Percentiles rank a stretch among this genome's conserved stretches.
Evolutionary conservation across 140 eudicot species (phyloP).

Genomic region (Ambrosia hybrid): DNA sequence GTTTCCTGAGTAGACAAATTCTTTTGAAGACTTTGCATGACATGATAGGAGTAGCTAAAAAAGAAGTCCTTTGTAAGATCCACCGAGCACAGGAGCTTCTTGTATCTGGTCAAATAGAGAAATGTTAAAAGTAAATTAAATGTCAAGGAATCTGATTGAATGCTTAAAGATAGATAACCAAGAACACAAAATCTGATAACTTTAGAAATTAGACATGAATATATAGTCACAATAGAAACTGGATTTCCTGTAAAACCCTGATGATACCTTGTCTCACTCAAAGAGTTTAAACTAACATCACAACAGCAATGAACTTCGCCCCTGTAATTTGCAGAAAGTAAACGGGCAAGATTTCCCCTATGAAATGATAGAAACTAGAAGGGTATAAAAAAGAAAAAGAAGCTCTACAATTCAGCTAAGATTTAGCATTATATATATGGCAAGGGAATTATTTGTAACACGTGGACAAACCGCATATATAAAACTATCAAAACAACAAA

Average conservation of each 20-base stretch:
- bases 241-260: constrained; percentile 45
- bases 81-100: constrained; percentile 88
- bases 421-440: constrained; percentile 20
- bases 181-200: constrained; percentile 22
- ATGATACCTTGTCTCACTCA: constrained; percentile 75
- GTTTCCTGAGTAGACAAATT: constrained; percentile 56
- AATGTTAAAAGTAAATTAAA: constrained; percentile 40
- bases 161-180: constrained; percentile 7
- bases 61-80: constrained; percentile 98
- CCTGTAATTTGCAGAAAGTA: constrained; percentile 64
- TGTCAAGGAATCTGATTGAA: constrained; percentile 31
- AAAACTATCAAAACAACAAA: constrained; percentile 20
- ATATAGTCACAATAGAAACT: constrained; percentile 23
- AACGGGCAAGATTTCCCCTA: constrained; percentile 44
- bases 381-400: constrained; percentile 8
- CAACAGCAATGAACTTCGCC: constrained; percentile 65
- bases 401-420: constrained; percentile 26
- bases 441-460: constrained; percentile 22
- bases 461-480: constrained; percentile 8
- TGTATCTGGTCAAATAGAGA: constrained; percentile 64
- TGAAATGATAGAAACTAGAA: constrained; percentile 41
- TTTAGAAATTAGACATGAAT: constrained; percentile 14
- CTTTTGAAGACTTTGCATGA: constrained; percentile 95
- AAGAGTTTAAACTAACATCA: constrained; percentile 57
- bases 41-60: constrained; percentile 90